Evolutionary conservation across 768 basidiomycete genomes (phyloP).

Genomic region (Lentinula boryana): DNA sequence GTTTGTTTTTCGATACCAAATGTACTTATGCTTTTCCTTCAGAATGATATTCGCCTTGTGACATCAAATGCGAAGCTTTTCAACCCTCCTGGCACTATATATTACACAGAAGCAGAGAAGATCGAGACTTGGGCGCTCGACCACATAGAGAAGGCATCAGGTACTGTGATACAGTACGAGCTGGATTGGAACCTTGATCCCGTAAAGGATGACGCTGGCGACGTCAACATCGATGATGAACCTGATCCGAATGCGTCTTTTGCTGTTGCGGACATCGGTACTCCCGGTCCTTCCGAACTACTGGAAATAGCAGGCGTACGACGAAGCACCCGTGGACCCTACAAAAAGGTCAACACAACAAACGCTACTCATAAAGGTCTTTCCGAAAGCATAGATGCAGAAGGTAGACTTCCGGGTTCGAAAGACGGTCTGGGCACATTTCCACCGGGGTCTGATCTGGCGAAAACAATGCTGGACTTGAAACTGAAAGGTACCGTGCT

Average conservation of each 20-base stretch:
- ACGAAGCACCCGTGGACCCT: constrained; percentile 46
- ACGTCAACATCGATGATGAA: constrained; percentile 30
- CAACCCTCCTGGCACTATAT: constrained; percentile 71
- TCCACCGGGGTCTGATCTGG: constrained; percentile 65
- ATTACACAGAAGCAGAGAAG: constrained; percentile 66
- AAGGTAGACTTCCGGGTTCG: constrained; percentile 70
- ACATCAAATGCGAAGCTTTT: constrained; percentile 70
- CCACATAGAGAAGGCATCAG: constrained; percentile 63
- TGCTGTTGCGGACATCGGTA: constrained; percentile 26
- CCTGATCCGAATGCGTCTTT: constrained; percentile 22
- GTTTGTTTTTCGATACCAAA: constrained; percentile 2
- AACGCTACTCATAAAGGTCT: constrained; percentile 28
- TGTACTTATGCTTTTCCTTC: not conserved
- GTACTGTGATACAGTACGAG: constrained; percentile 76
- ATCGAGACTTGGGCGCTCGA: constrained; percentile 69
- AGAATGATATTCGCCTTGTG: constrained; percentile 71
- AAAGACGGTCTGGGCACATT: constrained; percentile 73
- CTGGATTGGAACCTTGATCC: constrained; percentile 82
- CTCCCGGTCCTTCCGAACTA: constrained; percentile 13
- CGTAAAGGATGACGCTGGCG: constrained; percentile 45
- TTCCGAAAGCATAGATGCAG: constrained; percentile 52
- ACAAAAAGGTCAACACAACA: constrained; percentile 37
- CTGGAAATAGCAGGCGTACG: constrained; percentile 30
- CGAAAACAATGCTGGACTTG: constrained; percentile 63
- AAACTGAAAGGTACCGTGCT: constrained; percentile 65